Evolutionary conservation across 2,329 filamentous ascomycete genomes (phyloP).

Genomic region (Claviceps sp.): DNA sequence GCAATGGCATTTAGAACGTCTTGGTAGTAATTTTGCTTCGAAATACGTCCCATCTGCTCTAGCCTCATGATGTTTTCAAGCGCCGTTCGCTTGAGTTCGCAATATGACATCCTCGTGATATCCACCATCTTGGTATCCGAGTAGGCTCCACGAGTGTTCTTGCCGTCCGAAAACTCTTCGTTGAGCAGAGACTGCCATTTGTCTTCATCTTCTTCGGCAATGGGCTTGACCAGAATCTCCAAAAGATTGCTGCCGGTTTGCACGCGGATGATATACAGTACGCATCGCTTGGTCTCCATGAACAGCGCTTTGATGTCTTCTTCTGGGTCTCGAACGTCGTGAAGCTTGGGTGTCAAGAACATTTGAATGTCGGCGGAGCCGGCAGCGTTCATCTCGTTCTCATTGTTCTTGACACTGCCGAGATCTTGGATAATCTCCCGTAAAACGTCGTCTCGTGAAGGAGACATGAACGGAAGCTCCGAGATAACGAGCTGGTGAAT

Average conservation of each 20-base stretch:
- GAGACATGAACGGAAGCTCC: slow-evolving; percentile 66
- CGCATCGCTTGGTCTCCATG: slow-evolving; percentile 95
- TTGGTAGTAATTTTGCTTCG: slow-evolving; percentile 85
- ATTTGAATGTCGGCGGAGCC: slow-evolving; percentile 82
- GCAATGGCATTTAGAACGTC: slow-evolving; percentile 97
- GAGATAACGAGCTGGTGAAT: slow-evolving; percentile 79
- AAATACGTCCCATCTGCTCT: slow-evolving; percentile 78
- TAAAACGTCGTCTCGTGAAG: slow-evolving; percentile 70
- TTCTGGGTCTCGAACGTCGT: slow-evolving; percentile 84
- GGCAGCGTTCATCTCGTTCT: slow-evolving; percentile 79
- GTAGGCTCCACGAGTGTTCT: slow-evolving; percentile 68
- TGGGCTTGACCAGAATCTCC: slow-evolving; percentile 86
- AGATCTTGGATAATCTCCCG: slow-evolving; percentile 88
- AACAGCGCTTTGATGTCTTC: slow-evolving; percentile 84
- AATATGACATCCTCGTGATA: slow-evolving; percentile 78
- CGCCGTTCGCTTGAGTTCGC: slow-evolving; percentile 82
- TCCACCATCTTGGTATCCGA: slow-evolving; percentile 82
- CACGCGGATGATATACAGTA: slow-evolving; percentile 93
- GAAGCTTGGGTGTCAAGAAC: slow-evolving; percentile 78
- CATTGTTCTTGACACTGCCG: slow-evolving; percentile 91
- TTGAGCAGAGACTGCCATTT: slow-evolving; percentile 72
- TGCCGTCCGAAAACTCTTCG: slow-evolving; percentile 61
- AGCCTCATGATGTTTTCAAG: slow-evolving; percentile 87
- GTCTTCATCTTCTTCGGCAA: slow-evolving; percentile 73
- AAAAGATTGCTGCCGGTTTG: slow-evolving; percentile 87